These are phyloP conservation scores for Globisporangium orthogonon DNA, from an alignment of 352 stramenopile genomes.

Conservation along the genomic window DNA sequence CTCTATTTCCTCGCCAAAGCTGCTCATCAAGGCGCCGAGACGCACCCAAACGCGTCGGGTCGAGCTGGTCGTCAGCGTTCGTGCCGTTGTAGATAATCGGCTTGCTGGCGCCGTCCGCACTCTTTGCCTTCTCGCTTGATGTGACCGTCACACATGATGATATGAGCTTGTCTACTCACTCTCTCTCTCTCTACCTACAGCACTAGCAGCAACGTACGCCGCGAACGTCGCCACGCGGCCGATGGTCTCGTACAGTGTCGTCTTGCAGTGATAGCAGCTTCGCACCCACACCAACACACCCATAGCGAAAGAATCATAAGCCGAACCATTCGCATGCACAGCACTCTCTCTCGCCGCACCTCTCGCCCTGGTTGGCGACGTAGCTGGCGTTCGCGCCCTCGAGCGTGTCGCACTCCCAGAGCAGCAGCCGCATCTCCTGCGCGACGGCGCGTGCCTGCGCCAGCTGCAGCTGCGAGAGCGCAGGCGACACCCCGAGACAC, in stretches of 20 bases:
- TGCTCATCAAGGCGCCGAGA: background rate
- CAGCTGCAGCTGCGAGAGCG: conserved; percentile 86
- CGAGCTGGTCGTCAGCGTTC: conserved; percentile 92
- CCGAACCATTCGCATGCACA: background rate
- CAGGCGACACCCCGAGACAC: conserved; percentile 90
- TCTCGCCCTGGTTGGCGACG: conserved; percentile 91
- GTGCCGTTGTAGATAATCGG: conserved; percentile 95
- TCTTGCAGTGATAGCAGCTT: conserved; percentile 97
- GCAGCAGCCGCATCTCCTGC: conserved; percentile 77
- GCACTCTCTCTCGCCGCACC: conserved; percentile 9
- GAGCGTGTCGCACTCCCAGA: conserved; percentile 83
- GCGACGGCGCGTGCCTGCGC: conserved; percentile 85
- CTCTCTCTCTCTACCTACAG: background rate
- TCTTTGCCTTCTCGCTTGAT: conserved; percentile 18
- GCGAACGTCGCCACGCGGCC: conserved; percentile 78
- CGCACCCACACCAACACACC: background rate
- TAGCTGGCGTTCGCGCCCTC: conserved; percentile 88
- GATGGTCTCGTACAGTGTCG: conserved; percentile 94
- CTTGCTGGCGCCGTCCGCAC: background rate
- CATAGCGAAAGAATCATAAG: background rate
- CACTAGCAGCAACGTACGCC: conserved; percentile 7
- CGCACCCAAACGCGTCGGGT: conserved; percentile 73
- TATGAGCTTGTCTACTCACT: background rate
- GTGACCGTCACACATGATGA: background rate
- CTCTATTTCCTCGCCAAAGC: no score